A percentile compares a stretch with the other conserved stretches of the same genome.
phyloP scores from a whole-genome alignment of 2,329 filamentous ascomycete genomes.

The Botrytis byssoidea region DNA sequence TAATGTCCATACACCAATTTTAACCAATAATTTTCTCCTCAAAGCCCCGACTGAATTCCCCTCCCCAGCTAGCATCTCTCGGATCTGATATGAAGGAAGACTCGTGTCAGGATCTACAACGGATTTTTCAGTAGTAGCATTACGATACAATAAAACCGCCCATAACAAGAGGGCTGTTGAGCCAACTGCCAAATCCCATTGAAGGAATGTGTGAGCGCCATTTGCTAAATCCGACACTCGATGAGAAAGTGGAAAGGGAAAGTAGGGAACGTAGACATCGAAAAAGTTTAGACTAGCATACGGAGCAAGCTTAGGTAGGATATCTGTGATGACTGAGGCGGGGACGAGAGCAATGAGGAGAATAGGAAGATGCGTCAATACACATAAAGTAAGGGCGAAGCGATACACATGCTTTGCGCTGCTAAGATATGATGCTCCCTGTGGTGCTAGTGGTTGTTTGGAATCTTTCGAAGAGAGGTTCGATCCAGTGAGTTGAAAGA shows the following conservation, averaged over 20 bases:
- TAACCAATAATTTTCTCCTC: conserved; percentile 37
- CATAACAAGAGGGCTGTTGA: conserved; percentile 46
- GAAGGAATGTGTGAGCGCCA: conserved; percentile 47
- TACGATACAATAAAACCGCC: conserved; percentile 43
- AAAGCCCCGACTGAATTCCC: conserved; percentile 26
- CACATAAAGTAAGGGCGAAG: conserved; percentile 43
- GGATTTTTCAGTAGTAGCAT: conserved; percentile 29
- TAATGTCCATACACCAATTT: conserved; percentile 40
- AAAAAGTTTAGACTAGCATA: conserved; percentile 40
- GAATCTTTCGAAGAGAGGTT: conserved; percentile 24
- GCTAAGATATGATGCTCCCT: conserved; percentile 29
- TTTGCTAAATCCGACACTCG: conserved; percentile 33
- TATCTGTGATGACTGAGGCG: conserved; percentile 40
- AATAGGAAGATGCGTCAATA: conserved; percentile 43
- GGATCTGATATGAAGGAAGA: conserved; percentile 24
- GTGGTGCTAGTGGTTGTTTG: conserved; percentile 32
- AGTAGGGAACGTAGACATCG: conserved; percentile 42
- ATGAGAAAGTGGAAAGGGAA: conserved; percentile 37
- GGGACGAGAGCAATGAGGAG: conserved; percentile 45
- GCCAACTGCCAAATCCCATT: conserved; percentile 50
- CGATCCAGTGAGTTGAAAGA: conserved; percentile 24
- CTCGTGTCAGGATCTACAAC: conserved; percentile 26
- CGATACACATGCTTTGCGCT: conserved; percentile 30
- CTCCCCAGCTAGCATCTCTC: conserved; percentile 27
- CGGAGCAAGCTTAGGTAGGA: conserved; percentile 38